These are phyloP conservation scores for Psilocybe azurescens DNA, from an alignment of 768 basidiomycete species.

Conservation along the genomic window DNA sequence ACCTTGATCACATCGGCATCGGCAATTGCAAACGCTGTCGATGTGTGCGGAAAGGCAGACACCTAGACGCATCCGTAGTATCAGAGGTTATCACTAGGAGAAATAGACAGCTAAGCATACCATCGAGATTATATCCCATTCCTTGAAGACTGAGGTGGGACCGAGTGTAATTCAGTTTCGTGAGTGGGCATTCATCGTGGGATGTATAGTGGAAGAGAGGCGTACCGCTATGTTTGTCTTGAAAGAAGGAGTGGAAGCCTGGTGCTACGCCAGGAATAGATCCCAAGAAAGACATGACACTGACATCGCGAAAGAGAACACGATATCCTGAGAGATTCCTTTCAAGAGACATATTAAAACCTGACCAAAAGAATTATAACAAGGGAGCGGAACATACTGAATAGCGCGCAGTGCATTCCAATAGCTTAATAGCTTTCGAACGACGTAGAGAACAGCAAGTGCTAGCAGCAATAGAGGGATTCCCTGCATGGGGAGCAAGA, in stretches of 20 bases:
- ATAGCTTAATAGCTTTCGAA: background rate
- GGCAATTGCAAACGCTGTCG: background rate
- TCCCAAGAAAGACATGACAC: background rate
- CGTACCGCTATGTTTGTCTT: slow-evolving; percentile 8
- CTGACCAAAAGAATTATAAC: background rate
- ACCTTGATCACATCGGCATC: slow-evolving; percentile 9
- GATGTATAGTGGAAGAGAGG: too few relatives aligned
- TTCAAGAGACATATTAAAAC: background rate
- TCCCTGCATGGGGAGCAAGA: too few relatives aligned
- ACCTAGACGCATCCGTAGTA: background rate
- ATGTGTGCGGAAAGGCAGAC: background rate
- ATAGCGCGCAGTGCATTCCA: slow-evolving; percentile 2
- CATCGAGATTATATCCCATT: slow-evolving; percentile 9
- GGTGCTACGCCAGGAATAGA: background rate
- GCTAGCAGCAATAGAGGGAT: too few relatives aligned
- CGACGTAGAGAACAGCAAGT: slow-evolving; percentile 1
- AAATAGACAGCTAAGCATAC: background rate
- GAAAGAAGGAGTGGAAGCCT: background rate
- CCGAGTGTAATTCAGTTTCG: too few relatives aligned
- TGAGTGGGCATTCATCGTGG: too few relatives aligned
- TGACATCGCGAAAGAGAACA: background rate
- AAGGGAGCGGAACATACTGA: background rate
- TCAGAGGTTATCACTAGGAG: background rate
- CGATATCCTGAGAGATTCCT: slow-evolving; percentile 8
- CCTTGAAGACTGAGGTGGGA: background rate